phyloP scores from a whole-genome alignment of 192 early-diverging fungal species.

The Podila epigama region DNA sequence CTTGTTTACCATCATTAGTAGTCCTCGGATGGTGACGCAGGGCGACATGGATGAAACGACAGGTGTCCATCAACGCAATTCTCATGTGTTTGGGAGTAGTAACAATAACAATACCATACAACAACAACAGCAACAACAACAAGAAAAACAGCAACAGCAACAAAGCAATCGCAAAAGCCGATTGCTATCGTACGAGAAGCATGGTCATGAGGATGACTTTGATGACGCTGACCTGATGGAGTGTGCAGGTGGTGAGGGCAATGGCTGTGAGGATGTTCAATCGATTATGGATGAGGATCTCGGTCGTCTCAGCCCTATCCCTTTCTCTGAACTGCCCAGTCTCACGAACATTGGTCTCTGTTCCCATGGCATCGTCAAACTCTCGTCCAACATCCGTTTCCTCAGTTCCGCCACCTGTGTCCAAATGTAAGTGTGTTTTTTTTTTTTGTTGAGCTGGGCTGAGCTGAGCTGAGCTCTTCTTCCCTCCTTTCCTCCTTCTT shows the following conservation, averaged over 20 bases:
- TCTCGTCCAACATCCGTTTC: constrained; percentile 77
- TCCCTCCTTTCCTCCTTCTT: constrained; percentile 1
- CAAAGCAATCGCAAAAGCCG: background rate
- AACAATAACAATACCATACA: background rate
- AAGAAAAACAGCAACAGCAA: background rate
- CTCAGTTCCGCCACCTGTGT: constrained; percentile 66
- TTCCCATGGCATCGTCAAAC: constrained; percentile 58
- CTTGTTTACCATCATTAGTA: background rate
- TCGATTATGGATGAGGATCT: constrained; percentile 38
- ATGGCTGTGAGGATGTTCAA: constrained; percentile 8
- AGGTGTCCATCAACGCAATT: background rate
- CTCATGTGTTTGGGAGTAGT: too few species aligned
- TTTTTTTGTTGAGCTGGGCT: constrained; percentile 21
- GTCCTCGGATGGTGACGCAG: background rate
- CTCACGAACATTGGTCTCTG: constrained; percentile 68
- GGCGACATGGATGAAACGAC: background rate
- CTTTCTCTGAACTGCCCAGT: constrained; percentile 50
- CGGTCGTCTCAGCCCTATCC: constrained; percentile 32
- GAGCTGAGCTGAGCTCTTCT: too few species aligned
- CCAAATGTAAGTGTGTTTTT: constrained; percentile 69
- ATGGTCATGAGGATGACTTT: constrained; percentile 2
- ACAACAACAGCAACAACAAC: background rate
- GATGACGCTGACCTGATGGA: constrained; percentile 4
- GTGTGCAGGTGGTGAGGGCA: constrained; percentile 1
- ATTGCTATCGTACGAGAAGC: constrained; percentile 2